A percentile compares a stretch with the other conserved stretches of the same genome.
These are phyloP conservation scores for Hanseniaspora nectarophila DNA, from an alignment of 805 yeast genomes.

Conservation along the genomic window DNA sequence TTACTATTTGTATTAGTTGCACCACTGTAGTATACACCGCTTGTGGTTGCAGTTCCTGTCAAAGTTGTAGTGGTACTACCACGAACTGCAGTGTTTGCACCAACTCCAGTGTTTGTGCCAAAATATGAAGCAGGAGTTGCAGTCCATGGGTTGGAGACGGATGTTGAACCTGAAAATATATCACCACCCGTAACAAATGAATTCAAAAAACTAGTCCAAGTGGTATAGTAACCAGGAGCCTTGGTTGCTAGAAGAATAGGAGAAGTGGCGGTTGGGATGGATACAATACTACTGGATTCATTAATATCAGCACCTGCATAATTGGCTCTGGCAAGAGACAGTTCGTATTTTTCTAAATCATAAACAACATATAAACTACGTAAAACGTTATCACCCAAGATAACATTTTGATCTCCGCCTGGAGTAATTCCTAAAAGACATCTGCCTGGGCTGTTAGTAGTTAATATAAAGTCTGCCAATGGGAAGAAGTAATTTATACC, in stretches of 20 bases:
- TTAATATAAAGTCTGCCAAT: constrained; percentile 33
- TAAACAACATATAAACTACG: constrained; percentile 52
- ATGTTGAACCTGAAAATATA: constrained; percentile 19
- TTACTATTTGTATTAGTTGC: too few species aligned
- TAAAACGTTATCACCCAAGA: constrained; percentile 48
- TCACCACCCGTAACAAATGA: constrained; percentile 24
- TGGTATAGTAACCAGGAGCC: constrained; percentile 38
- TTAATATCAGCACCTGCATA: constrained; percentile 37
- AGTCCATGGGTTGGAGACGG: background rate
- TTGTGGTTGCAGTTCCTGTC: background rate
- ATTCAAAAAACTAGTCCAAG: constrained; percentile 25
- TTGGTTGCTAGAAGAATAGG: constrained; percentile 37
- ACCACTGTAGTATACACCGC: too few species aligned
- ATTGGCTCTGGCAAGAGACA: constrained; percentile 28
- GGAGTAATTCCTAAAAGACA: background rate
- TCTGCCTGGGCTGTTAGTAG: constrained; percentile 21
- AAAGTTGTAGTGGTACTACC: background rate
- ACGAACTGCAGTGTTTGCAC: too few species aligned
- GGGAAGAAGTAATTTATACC: constrained; percentile 36
- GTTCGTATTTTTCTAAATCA: constrained; percentile 45
- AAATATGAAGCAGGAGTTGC: background rate
- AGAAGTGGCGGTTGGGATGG: constrained; percentile 17
- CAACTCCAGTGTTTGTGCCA: background rate
- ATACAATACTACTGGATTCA: background rate
- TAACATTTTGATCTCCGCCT: constrained; percentile 17